phyloP scores from a whole-genome alignment of 169 alveolate species.

The Nephromyces sp. region DNA sequence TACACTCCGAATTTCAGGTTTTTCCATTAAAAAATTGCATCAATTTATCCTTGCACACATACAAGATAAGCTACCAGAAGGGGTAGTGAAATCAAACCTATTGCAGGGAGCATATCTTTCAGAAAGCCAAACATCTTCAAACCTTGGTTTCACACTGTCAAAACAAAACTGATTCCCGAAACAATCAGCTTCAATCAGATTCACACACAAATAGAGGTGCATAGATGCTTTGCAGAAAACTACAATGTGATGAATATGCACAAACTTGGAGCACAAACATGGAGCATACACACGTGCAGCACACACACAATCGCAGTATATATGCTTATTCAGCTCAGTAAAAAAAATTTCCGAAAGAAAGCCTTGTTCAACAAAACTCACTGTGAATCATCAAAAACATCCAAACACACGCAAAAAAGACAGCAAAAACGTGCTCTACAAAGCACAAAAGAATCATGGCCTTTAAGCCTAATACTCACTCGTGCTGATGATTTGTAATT shows the following conservation, averaged over 20 bases:
- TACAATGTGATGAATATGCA: neutral
- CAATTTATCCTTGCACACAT: no score
- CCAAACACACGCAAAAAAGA: neutral
- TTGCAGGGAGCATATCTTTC: no score
- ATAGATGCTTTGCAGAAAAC: neutral
- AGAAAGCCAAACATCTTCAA: no score
- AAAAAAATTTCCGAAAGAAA: neutral
- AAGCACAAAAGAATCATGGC: neutral
- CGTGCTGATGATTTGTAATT: slow-evolving; percentile 51
- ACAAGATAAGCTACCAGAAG: no score
- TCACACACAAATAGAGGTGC: no score
- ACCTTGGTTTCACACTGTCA: no score
- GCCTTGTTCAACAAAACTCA: neutral
- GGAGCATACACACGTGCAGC: neutral
- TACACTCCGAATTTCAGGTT: no score
- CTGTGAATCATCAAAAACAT: neutral
- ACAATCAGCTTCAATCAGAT: no score
- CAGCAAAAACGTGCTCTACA: neutral
- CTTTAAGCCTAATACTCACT: neutral
- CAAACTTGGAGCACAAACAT: neutral
- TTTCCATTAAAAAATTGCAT: no score
- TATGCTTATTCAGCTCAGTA: no score
- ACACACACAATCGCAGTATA: neutral
- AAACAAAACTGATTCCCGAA: no score
- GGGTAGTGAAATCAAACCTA: no score